phyloP scores from a whole-genome alignment of 169 alveolate species.

The Cryptosporidium ubiquitum region DNA sequence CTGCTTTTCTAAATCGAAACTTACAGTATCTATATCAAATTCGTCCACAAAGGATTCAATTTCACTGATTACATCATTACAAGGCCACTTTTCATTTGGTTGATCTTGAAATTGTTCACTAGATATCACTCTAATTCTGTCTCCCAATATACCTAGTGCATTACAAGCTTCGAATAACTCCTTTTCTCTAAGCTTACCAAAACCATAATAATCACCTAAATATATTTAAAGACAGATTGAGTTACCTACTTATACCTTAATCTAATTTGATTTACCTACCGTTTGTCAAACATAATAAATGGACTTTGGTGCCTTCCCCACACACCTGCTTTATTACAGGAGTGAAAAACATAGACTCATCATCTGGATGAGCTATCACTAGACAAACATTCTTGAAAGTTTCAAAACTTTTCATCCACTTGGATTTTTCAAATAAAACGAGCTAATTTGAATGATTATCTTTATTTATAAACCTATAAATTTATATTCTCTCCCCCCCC shows the following conservation, averaged over 20 bases:
- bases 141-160: constrained; percentile 13
- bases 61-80: constrained; percentile 15
- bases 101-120: constrained; percentile 49
- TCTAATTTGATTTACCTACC: constrained; percentile 6
- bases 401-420: neutral
- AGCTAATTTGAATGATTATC: neutral
- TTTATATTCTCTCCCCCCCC: no score
- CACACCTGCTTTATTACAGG: constrained; percentile 22
- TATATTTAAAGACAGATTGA: neutral
- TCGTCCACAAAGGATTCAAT: constrained; percentile 34
- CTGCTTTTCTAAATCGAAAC: neutral
- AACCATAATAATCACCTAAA: constrained; percentile 44
- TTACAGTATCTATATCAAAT: constrained; percentile 29
- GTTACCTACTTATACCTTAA: neutral
- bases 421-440: neutral
- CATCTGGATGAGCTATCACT: constrained; percentile 68
- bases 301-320: neutral
- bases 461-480: neutral
- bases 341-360: constrained; percentile 61
- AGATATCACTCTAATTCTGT: neutral
- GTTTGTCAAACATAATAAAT: constrained; percentile 45
- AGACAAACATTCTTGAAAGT: neutral
- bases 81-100: constrained; percentile 34
- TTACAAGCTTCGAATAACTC: constrained; percentile 30
- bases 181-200: constrained; percentile 49